Conservation (phyloP, 805 yeast species). For the Kodamaea restingae region DNA sequence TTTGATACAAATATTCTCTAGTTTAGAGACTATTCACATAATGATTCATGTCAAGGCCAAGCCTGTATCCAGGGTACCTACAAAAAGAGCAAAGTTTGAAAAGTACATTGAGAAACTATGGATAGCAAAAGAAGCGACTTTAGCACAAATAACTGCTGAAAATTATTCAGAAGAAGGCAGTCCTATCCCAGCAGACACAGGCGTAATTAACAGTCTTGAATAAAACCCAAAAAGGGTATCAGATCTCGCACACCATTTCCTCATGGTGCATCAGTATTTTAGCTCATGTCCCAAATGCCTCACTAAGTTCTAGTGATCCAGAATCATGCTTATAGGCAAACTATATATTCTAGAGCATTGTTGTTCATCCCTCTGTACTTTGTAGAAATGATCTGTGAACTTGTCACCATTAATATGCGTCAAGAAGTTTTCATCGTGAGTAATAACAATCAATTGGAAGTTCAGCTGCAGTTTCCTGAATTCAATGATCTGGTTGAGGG, state of each 20-base stretch:
- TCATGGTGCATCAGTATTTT: no score
- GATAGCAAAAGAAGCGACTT: constrained; percentile 58
- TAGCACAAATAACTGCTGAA: not conserved
- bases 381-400: constrained; percentile 83
- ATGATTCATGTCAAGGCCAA: constrained; percentile 47
- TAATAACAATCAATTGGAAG: constrained; percentile 91
- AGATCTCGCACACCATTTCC: no score
- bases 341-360: constrained; percentile 72
- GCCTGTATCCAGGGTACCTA: constrained; percentile 45
- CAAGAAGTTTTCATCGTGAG: constrained; percentile 92
- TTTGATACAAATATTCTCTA: constrained; percentile 28
- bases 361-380: constrained; percentile 73
- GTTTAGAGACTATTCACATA: constrained; percentile 29
- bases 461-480: constrained; percentile 73
- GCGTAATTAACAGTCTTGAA: no score
- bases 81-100: constrained; percentile 53
- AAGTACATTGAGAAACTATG: constrained; percentile 75
- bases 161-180: not conserved
- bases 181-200: no score
- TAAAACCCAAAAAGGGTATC: no score
- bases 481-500: constrained; percentile 71
- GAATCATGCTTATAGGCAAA: constrained; percentile 38
- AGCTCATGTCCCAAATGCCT: no score
- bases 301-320: constrained; percentile 23
- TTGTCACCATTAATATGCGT: constrained; percentile 78